Evolutionary conservation across 1,284 basidiomycete genomes (phyloP).

Genomic region (Ceratobasidium sp.): DNA sequence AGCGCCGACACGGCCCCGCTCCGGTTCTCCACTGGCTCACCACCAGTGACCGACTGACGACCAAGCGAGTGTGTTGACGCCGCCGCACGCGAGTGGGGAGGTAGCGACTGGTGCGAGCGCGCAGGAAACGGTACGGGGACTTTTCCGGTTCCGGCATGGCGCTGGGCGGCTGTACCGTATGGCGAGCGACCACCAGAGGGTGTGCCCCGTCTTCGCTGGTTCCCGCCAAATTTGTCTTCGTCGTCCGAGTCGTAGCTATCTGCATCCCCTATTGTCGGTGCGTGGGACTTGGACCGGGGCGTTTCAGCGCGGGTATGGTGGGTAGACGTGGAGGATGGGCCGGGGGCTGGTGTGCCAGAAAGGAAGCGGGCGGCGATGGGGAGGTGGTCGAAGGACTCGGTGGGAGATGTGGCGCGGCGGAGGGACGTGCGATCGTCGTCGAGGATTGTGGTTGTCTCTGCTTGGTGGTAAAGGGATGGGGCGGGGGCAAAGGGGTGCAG

Average conservation of each 20-base stretch:
- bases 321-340: constrained; percentile 57
- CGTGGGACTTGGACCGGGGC: constrained; percentile 37
- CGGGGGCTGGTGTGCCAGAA: constrained; percentile 72
- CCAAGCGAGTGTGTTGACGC: constrained; percentile 75
- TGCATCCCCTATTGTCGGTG: constrained; percentile 66
- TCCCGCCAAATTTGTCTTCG: constrained; percentile 55
- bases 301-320: constrained; percentile 58
- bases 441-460: constrained; percentile 64
- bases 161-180: constrained; percentile 65
- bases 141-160: constrained; percentile 28
- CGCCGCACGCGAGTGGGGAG: constrained; percentile 66
- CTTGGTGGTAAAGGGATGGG: constrained; percentile 58
- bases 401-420: constrained; percentile 65
- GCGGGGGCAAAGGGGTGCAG: constrained; percentile 83
- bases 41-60: constrained; percentile 63
- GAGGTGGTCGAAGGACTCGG: constrained; percentile 78
- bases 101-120: constrained; percentile 81
- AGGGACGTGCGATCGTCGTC: constrained; percentile 64
- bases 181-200: constrained; percentile 64
- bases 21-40: constrained; percentile 61
- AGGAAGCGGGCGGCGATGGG: constrained; percentile 94
- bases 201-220: neutral
- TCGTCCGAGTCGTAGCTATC: constrained; percentile 78
- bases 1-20: constrained; percentile 59
- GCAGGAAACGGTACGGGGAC: constrained; percentile 74